phyloP scores from a whole-genome alignment of 164 flowering plant species.

The Protea cynaroides region DNA sequence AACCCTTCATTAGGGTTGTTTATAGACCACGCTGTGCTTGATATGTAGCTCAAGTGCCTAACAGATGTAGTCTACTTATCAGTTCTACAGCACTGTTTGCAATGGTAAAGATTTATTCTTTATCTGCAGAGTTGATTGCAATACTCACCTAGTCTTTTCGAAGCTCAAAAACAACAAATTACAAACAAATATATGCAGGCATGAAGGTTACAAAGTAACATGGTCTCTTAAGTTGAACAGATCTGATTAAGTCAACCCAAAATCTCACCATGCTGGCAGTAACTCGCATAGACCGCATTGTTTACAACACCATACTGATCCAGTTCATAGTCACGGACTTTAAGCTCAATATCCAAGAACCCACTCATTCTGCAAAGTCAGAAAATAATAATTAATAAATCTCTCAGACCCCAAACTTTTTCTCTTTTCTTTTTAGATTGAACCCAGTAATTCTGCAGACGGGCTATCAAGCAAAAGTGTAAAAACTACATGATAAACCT shows the following conservation, averaged over 20 bases:
- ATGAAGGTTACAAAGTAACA: no score
- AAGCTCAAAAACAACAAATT: no score
- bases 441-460: no score
- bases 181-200: no score
- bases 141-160: no score
- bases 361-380: constrained; percentile 48
- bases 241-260: background rate
- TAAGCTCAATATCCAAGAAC: constrained; percentile 62
- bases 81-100: no score
- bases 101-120: no score
- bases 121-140: no score
- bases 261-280: constrained; percentile 80
- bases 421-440: background rate
- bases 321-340: constrained; percentile 86
- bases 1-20: no score
- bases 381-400: background rate
- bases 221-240: background rate
- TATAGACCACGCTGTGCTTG: no score
- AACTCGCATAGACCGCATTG: constrained; percentile 89
- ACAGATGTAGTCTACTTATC: no score
- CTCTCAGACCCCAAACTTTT: background rate
- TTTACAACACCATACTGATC: constrained; percentile 97
- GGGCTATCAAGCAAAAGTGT: background rate
- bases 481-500: background rate
- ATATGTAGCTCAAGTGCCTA: no score